phyloP scores from a whole-genome alignment of 2,329 filamentous ascomycete species.

The Zasmidium angulare region DNA sequence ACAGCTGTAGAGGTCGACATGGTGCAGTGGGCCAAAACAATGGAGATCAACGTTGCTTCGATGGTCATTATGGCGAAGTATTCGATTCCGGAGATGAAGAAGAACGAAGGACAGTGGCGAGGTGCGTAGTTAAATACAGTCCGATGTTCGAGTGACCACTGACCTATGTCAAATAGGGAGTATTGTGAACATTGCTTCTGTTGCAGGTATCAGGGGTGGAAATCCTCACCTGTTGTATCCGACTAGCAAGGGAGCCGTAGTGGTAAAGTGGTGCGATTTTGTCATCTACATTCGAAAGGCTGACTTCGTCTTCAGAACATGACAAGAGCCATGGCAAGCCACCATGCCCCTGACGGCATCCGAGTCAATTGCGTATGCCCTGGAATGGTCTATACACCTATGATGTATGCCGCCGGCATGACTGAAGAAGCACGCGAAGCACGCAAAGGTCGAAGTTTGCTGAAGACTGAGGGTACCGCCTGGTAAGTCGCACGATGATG shows the following conservation, averaged over 20 bases:
- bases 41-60: constrained; percentile 63
- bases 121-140: constrained; percentile 24
- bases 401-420: constrained; percentile 56
- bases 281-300: too few relatives aligned
- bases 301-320: constrained; percentile 42
- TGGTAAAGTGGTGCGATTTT: too few relatives aligned
- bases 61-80: constrained; percentile 66
- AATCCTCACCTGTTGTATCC: constrained; percentile 56
- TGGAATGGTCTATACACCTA: constrained; percentile 54
- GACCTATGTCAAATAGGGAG: constrained; percentile 31
- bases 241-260: constrained; percentile 54
- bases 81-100: constrained; percentile 59
- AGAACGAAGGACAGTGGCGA: constrained; percentile 50
- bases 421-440: constrained; percentile 50
- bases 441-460: constrained; percentile 49
- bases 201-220: constrained; percentile 57
- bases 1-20: constrained; percentile 63
- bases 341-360: constrained; percentile 53
- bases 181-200: constrained; percentile 64
- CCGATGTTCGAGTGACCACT: background rate
- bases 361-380: constrained; percentile 58
- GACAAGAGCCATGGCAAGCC: constrained; percentile 57
- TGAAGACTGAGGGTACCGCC: constrained; percentile 55
- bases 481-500: constrained; percentile 37
- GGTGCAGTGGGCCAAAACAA: constrained; percentile 55